Evolutionary conservation across 2,329 filamentous ascomycete species (phyloP).

Genomic region (Penicillium brevicompactum): DNA sequence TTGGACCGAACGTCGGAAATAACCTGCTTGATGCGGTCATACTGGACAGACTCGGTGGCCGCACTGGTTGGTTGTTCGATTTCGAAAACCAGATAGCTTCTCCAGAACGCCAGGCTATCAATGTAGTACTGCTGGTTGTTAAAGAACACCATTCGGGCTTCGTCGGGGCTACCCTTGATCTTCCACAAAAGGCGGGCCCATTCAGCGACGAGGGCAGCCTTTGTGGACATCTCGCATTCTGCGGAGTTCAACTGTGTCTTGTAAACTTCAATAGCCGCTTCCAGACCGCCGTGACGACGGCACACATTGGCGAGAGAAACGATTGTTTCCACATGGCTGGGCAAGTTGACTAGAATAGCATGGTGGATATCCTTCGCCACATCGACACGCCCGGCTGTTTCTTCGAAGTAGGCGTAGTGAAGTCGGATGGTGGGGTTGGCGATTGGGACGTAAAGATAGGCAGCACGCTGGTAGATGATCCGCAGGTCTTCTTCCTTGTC

Average conservation of each 20-base stretch:
- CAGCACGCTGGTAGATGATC: slow-evolving; percentile 86
- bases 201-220: slow-evolving; percentile 83
- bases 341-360: slow-evolving; percentile 73
- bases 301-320: slow-evolving; percentile 84
- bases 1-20: slow-evolving; percentile 73
- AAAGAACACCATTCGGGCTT: slow-evolving; percentile 80
- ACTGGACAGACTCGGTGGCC: slow-evolving; percentile 65
- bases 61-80: slow-evolving; percentile 73
- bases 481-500: slow-evolving; percentile 87
- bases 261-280: slow-evolving; percentile 81
- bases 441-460: slow-evolving; percentile 82
- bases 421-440: slow-evolving; percentile 80
- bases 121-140: slow-evolving; percentile 82
- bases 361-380: slow-evolving; percentile 83
- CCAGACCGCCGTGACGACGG: slow-evolving; percentile 78
- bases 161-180: slow-evolving; percentile 75
- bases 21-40: slow-evolving; percentile 76
- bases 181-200: slow-evolving; percentile 89
- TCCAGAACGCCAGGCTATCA: slow-evolving; percentile 87
- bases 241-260: slow-evolving; percentile 77
- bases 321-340: slow-evolving; percentile 84
- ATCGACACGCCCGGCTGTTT: slow-evolving; percentile 74
- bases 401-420: slow-evolving; percentile 93
- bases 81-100: slow-evolving; percentile 86
- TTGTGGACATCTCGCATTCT: slow-evolving; percentile 73